phyloP scores from a whole-genome alignment of 2,329 filamentous ascomycete species.

The Botryosphaeria dothidea region DNA sequence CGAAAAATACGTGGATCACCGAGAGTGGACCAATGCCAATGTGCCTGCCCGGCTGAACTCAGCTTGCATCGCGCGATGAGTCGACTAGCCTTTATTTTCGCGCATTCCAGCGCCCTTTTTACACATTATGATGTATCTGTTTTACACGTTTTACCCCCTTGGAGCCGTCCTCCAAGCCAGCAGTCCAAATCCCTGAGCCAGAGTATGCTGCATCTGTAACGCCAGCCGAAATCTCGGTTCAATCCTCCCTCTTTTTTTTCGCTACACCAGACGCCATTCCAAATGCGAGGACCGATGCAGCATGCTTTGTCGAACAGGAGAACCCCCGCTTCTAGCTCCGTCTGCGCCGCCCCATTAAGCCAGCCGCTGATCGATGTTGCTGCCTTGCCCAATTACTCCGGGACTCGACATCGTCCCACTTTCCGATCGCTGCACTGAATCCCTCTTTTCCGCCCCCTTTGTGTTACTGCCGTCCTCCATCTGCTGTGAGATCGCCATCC shows the following conservation, averaged over 20 bases:
- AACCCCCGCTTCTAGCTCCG: not conserved
- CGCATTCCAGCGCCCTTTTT: not conserved
- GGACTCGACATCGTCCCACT: not conserved
- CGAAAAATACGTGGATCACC: not conserved
- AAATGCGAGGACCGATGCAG: not conserved
- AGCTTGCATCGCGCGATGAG: not conserved
- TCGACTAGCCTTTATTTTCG: not conserved
- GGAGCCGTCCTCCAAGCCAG: not conserved
- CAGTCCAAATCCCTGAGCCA: not conserved
- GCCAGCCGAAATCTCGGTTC: constrained; percentile 5
- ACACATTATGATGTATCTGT: not conserved
- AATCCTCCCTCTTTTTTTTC: not conserved
- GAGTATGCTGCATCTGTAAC: not conserved
- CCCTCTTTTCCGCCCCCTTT: constrained; percentile 12
- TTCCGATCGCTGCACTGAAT: constrained; percentile 15
- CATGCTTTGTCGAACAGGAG: not conserved
- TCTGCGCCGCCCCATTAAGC: constrained; percentile 2
- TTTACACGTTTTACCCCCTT: not conserved
- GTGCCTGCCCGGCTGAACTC: not conserved
- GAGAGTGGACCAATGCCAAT: not conserved
- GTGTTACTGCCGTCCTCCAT: not conserved
- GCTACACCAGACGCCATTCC: constrained; percentile 9
- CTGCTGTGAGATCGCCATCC: constrained; percentile 1
- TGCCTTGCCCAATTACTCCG: constrained; percentile 15
- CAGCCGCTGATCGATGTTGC: constrained; percentile 14